A percentile compares a stretch with the other conserved stretches of the same genome.
phyloP scores from a whole-genome alignment of 352 stramenopile genomes.

The Pythium guiyangense region DNA sequence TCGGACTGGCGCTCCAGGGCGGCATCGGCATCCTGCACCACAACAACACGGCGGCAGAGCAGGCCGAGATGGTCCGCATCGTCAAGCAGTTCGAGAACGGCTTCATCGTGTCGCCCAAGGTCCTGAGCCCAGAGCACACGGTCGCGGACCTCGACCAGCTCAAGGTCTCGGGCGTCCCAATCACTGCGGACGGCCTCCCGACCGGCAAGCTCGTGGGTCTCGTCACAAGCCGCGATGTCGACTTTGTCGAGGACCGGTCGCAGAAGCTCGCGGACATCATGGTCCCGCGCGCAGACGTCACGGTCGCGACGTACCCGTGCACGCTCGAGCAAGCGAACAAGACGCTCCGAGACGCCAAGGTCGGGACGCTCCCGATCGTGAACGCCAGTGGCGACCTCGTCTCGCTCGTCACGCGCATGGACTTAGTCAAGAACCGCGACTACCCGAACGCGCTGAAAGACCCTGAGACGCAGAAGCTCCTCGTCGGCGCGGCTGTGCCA shows the following conservation, averaged over 20 bases:
- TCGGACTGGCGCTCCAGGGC: constrained; percentile 97
- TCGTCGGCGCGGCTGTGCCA: constrained; percentile 95
- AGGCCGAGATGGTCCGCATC: constrained; percentile 85
- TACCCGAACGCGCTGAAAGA: constrained; percentile 94
- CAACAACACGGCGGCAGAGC: constrained; percentile 94
- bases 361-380: constrained; percentile 98
- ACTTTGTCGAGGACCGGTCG: constrained; percentile 93
- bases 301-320: constrained; percentile 91
- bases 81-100: constrained; percentile 99
- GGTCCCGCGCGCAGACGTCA: constrained; percentile 75
- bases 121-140: constrained; percentile 89
- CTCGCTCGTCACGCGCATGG: constrained; percentile 94
- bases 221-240: constrained; percentile 96
- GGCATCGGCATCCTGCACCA: constrained; percentile 99
- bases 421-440: constrained; percentile 95
- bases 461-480: constrained; percentile 90
- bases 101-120: constrained; percentile 98
- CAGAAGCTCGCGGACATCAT: constrained; percentile 66
- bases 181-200: constrained; percentile 95
- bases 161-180: constrained; percentile 96
- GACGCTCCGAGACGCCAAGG: constrained; percentile 96
- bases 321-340: constrained; percentile 95
- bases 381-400: constrained; percentile 94
- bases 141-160: constrained; percentile 92
- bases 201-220: constrained; percentile 96